Evolutionary conservation across 2,329 filamentous ascomycete genomes (phyloP).

Genomic region (Curvularia spicifera): DNA sequence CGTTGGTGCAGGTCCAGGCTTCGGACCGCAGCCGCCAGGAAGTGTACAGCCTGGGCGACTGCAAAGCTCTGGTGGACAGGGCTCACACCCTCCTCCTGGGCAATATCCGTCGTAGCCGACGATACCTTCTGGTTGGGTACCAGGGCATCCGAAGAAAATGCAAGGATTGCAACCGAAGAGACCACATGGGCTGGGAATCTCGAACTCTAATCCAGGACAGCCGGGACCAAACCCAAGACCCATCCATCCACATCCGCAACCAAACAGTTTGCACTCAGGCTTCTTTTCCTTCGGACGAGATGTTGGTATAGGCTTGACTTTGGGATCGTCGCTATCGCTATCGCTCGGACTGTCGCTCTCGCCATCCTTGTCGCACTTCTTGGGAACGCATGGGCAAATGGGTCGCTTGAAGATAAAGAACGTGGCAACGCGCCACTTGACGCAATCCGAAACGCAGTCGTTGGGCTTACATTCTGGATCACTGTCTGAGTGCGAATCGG

Average conservation of each 20-base stretch:
- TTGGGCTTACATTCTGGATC: conserved; percentile 19
- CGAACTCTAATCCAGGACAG: conserved; percentile 12
- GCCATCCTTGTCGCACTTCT: conserved; percentile 16
- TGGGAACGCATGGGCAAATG: conserved; percentile 19
- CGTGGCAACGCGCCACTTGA: conserved; percentile 7
- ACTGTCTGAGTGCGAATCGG: conserved; percentile 13
- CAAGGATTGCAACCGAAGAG: conserved; percentile 31
- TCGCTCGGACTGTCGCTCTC: conserved; percentile 18
- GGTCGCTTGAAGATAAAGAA: conserved; percentile 19
- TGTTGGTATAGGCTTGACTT: conserved; percentile 10
- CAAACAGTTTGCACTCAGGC: conserved; percentile 24
- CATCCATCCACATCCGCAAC: conserved; percentile 36
- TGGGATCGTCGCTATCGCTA: conserved; percentile 12
- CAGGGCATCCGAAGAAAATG: conserved; percentile 24
- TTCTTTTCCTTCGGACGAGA: conserved; percentile 9
- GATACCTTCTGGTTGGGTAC: conserved; percentile 12
- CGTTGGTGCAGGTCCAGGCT: conserved; percentile 25
- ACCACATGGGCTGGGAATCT: conserved; percentile 17
- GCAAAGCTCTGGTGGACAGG: conserved; percentile 31
- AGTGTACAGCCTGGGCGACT: conserved; percentile 18
- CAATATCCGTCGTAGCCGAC: conserved; percentile 31
- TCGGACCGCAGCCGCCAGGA: conserved; percentile 27
- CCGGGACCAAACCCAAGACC: conserved; percentile 31
- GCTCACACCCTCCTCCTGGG: conserved; percentile 19
- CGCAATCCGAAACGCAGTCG: conserved; percentile 19